Conservation (phyloP, 2,329 filamentous ascomycete genomes). For the Fusarium denticulatum region DNA sequence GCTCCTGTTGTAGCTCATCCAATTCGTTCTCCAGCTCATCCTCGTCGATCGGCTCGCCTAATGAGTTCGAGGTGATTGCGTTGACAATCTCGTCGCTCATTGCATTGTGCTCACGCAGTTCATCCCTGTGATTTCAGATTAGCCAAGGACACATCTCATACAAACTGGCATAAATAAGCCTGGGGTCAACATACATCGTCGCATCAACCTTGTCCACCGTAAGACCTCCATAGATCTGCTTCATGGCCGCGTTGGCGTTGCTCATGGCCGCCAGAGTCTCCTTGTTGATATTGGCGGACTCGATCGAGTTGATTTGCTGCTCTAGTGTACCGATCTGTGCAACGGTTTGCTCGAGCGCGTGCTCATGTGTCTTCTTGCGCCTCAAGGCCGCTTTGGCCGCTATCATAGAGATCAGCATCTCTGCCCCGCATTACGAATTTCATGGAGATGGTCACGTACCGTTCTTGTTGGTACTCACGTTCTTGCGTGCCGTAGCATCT, state of each 20-base stretch:
- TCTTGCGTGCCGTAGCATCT: slow-evolving; percentile 86
- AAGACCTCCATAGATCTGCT: slow-evolving; percentile 88
- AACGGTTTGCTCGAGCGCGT: slow-evolving; percentile 88
- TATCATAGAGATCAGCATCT: slow-evolving; percentile 52
- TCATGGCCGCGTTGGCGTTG: slow-evolving; percentile 89
- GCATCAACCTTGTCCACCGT: slow-evolving; percentile 95
- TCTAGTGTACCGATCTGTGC: slow-evolving; percentile 92
- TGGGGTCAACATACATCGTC: slow-evolving; percentile 77
- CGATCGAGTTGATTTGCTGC: slow-evolving; percentile 95
- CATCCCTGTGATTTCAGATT: slow-evolving; percentile 72
- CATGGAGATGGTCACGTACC: slow-evolving; percentile 65
- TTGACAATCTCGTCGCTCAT: slow-evolving; percentile 92
- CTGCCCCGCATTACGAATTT: slow-evolving; percentile 21
- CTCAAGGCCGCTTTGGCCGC: slow-evolving; percentile 89
- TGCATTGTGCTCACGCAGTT: slow-evolving; percentile 88
- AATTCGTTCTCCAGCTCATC: slow-evolving; percentile 86
- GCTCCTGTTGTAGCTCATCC: slow-evolving; percentile 87
- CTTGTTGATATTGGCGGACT: slow-evolving; percentile 98
- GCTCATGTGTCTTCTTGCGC: slow-evolving; percentile 94
- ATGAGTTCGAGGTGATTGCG: slow-evolving; percentile 78
- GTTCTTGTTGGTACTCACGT: slow-evolving; percentile 86
- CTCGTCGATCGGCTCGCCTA: slow-evolving; percentile 81
- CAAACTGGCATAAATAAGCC: neutral
- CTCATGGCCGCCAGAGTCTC: slow-evolving; percentile 96
- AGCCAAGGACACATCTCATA: slow-evolving; percentile 39